Evolutionary conservation across 495 filamentous ascomycete genomes (phyloP), one percentile per base, ranked within the genome.

Genomic region (Chaetomium fimeti): DNA sequence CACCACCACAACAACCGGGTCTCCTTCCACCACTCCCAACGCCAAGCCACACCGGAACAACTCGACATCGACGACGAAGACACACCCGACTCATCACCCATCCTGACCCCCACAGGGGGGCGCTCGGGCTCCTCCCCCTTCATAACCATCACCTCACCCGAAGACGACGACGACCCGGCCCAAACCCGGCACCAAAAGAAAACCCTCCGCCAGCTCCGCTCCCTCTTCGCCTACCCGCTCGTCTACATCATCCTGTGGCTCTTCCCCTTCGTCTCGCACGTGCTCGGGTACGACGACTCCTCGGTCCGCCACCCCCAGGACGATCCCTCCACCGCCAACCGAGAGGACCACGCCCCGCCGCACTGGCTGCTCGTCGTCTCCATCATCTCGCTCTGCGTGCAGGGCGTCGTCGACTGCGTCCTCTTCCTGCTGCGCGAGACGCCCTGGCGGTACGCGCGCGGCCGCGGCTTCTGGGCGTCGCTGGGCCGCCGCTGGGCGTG

Each of bases 231-330:
- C 53, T 91, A 92, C 73, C 89, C 89, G 8, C 68, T 85, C 16
- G 78, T 87, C 56, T 91, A 91, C 76, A 78, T 87, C n/a, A 67
- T 85, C 28, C 83, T 89, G 74, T 92, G 89, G 89, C 71, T 88
- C 42, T 73, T 86, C n/a, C 88, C 89, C 15, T 89, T 91, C 70
- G 74, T 87, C 16, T 78, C 77, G 27, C 85, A 91, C 72, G 78
- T 82, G 58, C 68, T 86, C 43, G 79, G 81, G 45, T 90, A 87
- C 74, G 78, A 82, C 57, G 81, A 88, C 67, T 25, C 45, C 32
- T 51, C 48, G 3, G 27, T 27, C 48, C 58, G 15, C 45, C 5
- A 20, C 27, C 59, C 5, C 25, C 36, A 20, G 22, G 13, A n/a
- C 43, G 27, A 49, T 5, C 16, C 38, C 29, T 13, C 67, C 29